phyloP scores from a whole-genome alignment of 129 eudicot species.

The Flaveria brownii region DNA sequence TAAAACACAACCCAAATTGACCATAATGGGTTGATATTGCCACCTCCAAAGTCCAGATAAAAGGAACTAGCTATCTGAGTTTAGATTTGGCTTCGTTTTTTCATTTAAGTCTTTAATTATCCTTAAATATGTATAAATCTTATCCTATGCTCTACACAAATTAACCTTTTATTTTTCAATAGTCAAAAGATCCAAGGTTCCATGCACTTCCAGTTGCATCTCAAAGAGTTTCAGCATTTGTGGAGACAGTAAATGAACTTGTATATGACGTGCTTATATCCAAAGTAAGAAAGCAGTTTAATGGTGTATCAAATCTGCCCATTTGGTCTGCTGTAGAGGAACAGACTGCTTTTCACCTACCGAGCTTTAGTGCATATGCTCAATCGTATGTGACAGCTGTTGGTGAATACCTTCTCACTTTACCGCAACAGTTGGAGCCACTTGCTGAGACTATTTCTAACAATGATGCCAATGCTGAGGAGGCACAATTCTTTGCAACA shows the following conservation, averaged over 20 bases:
- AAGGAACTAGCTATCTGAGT: too few relatives aligned
- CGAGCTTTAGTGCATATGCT: conserved; percentile 95
- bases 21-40: not conserved
- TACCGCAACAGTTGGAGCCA: conserved; percentile 98
- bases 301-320: conserved; percentile 62
- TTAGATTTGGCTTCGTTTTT: not conserved
- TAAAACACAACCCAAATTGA: not conserved
- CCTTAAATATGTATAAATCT: not conserved
- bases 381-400: conserved; percentile 80
- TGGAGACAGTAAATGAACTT: conserved; percentile 91
- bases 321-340: conserved; percentile 93
- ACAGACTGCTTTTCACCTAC: conserved; percentile 68
- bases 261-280: conserved; percentile 94
- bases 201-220: conserved; percentile 95
- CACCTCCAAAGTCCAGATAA: not conserved
- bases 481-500: conserved; percentile 94
- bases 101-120: not conserved
- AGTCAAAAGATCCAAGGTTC: conserved; percentile 97
- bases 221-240: conserved; percentile 88
- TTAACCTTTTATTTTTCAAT: conserved; percentile 21
- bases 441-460: conserved; percentile 86
- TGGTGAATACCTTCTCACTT: conserved; percentile 96
- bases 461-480: conserved; percentile 86
- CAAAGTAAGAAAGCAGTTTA: conserved; percentile 84
- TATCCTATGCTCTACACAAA: conserved; percentile 3